Percentiles rank a stretch among this genome's conserved stretches.
Evolutionary conservation across 208 protist genomes (phyloP).

Genomic region (Wallacemonas sp.): DNA sequence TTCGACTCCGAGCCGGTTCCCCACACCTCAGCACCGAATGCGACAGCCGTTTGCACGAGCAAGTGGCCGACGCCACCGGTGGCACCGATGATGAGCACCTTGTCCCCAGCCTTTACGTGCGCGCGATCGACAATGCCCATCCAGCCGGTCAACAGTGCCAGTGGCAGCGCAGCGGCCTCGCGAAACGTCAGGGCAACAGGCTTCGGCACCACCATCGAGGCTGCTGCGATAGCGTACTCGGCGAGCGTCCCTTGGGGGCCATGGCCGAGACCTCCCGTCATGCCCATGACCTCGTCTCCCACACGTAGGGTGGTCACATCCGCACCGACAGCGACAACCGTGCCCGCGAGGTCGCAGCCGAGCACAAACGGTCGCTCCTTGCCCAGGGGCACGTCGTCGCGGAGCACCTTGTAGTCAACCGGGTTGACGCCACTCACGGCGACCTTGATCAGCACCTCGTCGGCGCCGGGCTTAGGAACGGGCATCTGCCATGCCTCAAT

Average conservation of each 20-base stretch:
- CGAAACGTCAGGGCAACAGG: conserved; percentile 10
- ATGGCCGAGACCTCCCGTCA: conserved; percentile 14
- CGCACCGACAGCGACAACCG: conserved; percentile 7
- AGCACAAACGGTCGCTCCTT: conserved; percentile 10
- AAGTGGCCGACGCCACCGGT: conserved; percentile 19
- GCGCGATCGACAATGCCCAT: conserved; percentile 15
- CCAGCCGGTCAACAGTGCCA: conserved; percentile 15
- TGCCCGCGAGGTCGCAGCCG: conserved; percentile 19
- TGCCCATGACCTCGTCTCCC: conserved; percentile 22
- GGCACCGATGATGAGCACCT: conserved; percentile 14
- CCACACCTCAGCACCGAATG: conserved; percentile 9
- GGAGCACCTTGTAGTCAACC: conserved; percentile 18
- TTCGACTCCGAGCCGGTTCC: conserved; percentile 8
- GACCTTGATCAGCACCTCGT: conserved; percentile 19
- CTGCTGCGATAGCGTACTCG: conserved; percentile 13
- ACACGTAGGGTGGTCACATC: conserved; percentile 4
- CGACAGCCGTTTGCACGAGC: conserved; percentile 8
- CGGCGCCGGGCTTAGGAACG: conserved; percentile 8
- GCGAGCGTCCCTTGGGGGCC: conserved; percentile 17
- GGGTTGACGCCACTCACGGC: conserved; percentile 11
- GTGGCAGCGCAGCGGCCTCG: conserved; percentile 15
- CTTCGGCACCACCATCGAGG: conserved; percentile 7
- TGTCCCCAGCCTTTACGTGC: conserved; percentile 8
- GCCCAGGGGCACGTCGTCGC: conserved; percentile 10
- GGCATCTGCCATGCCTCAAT: conserved; percentile 13